Evolutionary conservation across 352 stramenopile species (phyloP), one percentile per base, ranked within the genome.

Genomic region (Globisporangium irregulare): DNA sequence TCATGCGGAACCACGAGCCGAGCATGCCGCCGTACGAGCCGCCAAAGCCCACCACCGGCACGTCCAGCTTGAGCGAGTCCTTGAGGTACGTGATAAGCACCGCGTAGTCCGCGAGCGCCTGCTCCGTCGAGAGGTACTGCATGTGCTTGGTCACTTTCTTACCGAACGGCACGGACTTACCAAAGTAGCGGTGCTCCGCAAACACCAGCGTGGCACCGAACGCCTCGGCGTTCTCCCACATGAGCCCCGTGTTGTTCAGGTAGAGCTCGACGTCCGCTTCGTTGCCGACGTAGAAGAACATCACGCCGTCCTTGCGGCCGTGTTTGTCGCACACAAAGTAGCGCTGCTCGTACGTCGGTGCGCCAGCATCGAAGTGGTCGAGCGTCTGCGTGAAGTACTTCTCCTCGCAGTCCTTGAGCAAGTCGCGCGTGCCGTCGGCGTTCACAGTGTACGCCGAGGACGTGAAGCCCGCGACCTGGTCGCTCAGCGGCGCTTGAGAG

Each of bases 131-230:
- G 5, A 94, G 78, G 63, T 92, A 97, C 32, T 87, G 75, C 71
- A 90, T 82, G 62, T 83, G 75, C 62, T 92, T 79, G 12, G 60
- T 66, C 38, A 83, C 73, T 1, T 90, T 78, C 60, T 83, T 82
- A 24, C 71, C 75, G 24, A 93, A 93, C 0, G 93, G 93, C 27
- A 97, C 71, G 59, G 87, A 97, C 73, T 97, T 87, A 65, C 96
- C 97, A 79, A 98, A 98, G 83, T 98, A 99, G 0, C 97, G 90
- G 75, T 99, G 97, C 78, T 99, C 97, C 0, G 92, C 95, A 73
- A 99, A 99, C 24, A 99, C 93, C n/a, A 99, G 73, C 66, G 93
- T 83, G 18, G 96, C 94, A 27, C 82, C 77, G 65, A 98, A 97
- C 61, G 93, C 79, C 12, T 79, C 76, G 18, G 96, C 97, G 66